Base-by-base conservation (phyloP, 23 red algal genomes). In the Gracilaria gracilis region DNA sequence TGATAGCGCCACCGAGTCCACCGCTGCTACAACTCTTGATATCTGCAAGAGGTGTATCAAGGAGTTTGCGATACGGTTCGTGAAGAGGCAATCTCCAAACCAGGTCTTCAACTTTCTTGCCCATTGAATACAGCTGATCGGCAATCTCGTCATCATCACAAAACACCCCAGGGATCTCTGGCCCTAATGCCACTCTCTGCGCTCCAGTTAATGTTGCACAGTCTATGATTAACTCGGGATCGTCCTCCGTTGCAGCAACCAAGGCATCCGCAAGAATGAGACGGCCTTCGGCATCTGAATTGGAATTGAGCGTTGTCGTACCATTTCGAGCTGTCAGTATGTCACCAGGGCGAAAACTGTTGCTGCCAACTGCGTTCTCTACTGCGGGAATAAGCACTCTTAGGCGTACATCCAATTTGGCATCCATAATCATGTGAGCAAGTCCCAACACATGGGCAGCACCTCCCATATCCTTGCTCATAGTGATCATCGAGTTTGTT, bases 391-490 rank as follows among this genome's bases (percentile, higher is more conserved):
- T 61, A 28, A 99, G 91, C n/a, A 99, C 88, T 73, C 93, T 82
- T 19, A 99, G 83, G 35, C 79, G 38, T 20, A 96, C 67, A 64
- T 81, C 75, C 40, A 93, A 50, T 53, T 85, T 64, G 17, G 90
- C 87, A 20, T 76, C 81, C 88, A 99, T 88, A n/a, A 99, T 94
- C 93, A 96, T 94, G 7, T 90, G n/a, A 1, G 97, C 94, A 33
- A 99, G 90, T 19, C 91, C 97, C 28, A 99, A 61, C 39, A 89
- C 91, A 75, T 95, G 85, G 0, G 97, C 97, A 21, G 94, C 97
- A 58, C 97, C 97, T 35, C 91, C 97, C 97, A 99, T 99, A 85
- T 99, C 97, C 71, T 99, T 99, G 61, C 95, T 96, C 97, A 99
- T 99, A 15, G 91, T 87, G 20, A 95, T 42, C 97, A 99, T 99